Conservation (phyloP, 148 eudicot genomes). For the Cornus controversa region DNA sequence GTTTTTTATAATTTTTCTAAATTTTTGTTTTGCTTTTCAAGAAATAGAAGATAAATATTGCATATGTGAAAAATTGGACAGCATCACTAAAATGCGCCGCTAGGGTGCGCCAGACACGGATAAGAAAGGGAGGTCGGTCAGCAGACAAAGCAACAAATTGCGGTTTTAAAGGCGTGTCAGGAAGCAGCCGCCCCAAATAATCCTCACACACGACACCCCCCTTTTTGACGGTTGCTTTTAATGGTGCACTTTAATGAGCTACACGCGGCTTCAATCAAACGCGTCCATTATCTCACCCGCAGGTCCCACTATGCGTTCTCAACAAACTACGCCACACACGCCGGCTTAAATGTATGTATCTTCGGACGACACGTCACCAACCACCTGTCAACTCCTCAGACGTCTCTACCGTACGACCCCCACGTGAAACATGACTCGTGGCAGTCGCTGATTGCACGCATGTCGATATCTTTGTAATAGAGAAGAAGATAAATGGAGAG, state of each 20-base stretch:
- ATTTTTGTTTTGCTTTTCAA: too few species aligned
- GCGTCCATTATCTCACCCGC: background rate
- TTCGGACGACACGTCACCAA: background rate
- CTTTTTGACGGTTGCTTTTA: conserved; percentile 7
- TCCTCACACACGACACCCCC: background rate
- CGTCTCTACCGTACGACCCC: background rate
- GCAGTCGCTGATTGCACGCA: background rate
- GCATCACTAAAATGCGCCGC: background rate
- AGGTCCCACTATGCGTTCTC: background rate
- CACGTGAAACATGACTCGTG: conserved; percentile 1
- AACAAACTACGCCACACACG: background rate
- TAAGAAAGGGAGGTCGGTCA: background rate
- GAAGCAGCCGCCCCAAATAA: conserved; percentile 4
- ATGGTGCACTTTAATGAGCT: background rate
- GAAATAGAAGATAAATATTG: too few species aligned
- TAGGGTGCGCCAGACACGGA: background rate
- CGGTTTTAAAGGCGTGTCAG: background rate
- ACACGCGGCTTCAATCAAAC: background rate
- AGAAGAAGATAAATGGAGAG: too few species aligned
- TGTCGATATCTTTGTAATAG: background rate
- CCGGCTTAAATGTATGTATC: background rate
- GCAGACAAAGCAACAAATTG: conserved; percentile 17
- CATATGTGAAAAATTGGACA: too few species aligned
- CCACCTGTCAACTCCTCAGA: background rate
- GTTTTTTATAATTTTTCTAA: too few species aligned